Conservation (phyloP, 108 stramenopile genomes). For the Ochromonas danica region DNA sequence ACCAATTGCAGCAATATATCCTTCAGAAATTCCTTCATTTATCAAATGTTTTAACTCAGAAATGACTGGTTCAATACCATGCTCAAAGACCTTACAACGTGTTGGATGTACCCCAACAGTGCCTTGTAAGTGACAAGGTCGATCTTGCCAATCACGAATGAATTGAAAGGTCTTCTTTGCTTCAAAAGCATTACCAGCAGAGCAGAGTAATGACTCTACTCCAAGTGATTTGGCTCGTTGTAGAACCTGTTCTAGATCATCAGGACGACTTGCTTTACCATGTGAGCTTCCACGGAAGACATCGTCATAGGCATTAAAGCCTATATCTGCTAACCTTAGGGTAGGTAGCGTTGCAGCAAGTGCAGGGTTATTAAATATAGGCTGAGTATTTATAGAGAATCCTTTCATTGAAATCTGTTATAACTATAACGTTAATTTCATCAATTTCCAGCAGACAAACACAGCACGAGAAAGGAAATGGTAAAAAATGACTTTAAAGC, state of each 20-base stretch:
- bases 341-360: too few relatives aligned
- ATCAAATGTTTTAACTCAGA: conserved; percentile 34
- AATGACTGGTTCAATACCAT: conserved; percentile 25
- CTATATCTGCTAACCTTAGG: conserved; percentile 66
- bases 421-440: too few relatives aligned
- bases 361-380: too few relatives aligned
- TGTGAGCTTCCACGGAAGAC: conserved; percentile 76
- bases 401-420: too few relatives aligned
- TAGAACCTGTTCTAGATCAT: conserved; percentile 77
- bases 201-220: conserved; percentile 65
- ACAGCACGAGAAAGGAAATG: too few relatives aligned
- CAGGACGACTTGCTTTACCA: conserved; percentile 73
- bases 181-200: conserved; percentile 76
- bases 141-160: conserved; percentile 42
- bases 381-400: too few relatives aligned
- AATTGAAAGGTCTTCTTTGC: conserved; percentile 47
- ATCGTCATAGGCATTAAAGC: conserved; percentile 83
- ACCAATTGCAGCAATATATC: conserved; percentile 81
- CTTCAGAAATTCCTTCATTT: conserved; percentile 43
- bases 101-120: conserved; percentile 95
- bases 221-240: conserved; percentile 66
- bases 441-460: too few relatives aligned
- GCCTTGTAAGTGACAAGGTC: conserved; percentile 32
- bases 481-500: too few relatives aligned
- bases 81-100: conserved; percentile 74